Base-by-base conservation (phyloP, 1,284 basidiomycete genomes). In the Marasmius oreades region DNA sequence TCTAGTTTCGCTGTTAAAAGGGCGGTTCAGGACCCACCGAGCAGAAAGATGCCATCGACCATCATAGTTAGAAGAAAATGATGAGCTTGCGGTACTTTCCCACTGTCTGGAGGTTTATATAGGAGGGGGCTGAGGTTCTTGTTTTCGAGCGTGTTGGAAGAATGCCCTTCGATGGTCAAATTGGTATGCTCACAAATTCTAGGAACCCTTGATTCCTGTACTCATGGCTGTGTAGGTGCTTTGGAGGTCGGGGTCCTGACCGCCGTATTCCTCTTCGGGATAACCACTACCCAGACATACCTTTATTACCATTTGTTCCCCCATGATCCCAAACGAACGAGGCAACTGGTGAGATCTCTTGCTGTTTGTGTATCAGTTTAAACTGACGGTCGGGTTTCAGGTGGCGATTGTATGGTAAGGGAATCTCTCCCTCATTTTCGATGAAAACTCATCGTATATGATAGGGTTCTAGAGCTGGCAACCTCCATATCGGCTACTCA, bases 221-320 rank as follows among this genome's bases (percentile, higher is more conserved):
- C 39, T 42, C 39, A n/a, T 16, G 16, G 10, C 5, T 16, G 1
- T n/a, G 39, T n/a, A 42, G 56, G 26, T 55, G 44, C 53, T 16
- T 31, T 58, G 44, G 20, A 55, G 26, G 50, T 58, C 47, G 56
- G 56, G 28, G 26, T 55, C 37, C 14, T 58, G 1, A 22, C 45
- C 8, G 50, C 52, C 8, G 36, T 44, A 8, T 28, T 44, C 36
- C 53, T 58, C 14, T 39, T 58, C 12, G 56, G 56, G 11, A 28
- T 55, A 10, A 26, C 45, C 22, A 51, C 53, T 5, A 36, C 52
- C 5, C 57, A 58, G 31, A 55, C 46, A 10, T 58, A 58, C 37
- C 31, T 36, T 7, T 58, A 55, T 26, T 58, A 58, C 23, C 20
- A n/a, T 4, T 24, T 36, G 1, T 58, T 55, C 22, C 47, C 46